These are phyloP conservation scores for Mycena belliarum DNA, from an alignment of 768 basidiomycete species.

Conservation along the genomic window DNA sequence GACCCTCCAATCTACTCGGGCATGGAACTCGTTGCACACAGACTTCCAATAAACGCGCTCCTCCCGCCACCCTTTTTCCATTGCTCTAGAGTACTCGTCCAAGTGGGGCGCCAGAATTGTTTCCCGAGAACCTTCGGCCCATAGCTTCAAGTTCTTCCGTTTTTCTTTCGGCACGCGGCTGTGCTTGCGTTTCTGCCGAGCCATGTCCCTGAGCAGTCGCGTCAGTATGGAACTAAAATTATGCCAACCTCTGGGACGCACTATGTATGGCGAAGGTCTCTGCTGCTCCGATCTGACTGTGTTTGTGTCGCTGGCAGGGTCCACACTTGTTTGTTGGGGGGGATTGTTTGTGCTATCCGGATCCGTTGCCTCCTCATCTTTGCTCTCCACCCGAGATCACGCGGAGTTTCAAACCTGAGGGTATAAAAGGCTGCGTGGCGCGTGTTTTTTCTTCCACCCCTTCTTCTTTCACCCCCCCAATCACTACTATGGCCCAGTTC, in stretches of 20 bases:
- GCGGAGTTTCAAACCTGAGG: background rate
- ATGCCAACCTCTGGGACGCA: no score
- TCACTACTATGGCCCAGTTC: background rate
- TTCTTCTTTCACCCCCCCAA: background rate
- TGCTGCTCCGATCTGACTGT: background rate
- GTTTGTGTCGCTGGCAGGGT: background rate
- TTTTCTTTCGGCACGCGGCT: background rate
- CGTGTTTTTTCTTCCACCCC: background rate
- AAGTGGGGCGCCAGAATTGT: background rate
- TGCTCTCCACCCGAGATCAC: background rate
- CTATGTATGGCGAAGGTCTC: no score
- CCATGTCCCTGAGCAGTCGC: background rate
- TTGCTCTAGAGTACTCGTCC: background rate
- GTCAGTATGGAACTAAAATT: no score
- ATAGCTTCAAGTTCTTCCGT: background rate
- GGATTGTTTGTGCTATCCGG: background rate
- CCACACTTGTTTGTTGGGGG: background rate
- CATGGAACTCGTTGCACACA: background rate
- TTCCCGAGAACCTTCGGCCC: background rate
- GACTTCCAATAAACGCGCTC: background rate
- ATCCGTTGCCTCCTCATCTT: background rate
- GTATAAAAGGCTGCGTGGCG: background rate
- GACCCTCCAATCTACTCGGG: background rate
- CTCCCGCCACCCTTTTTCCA: background rate
- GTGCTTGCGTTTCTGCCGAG: background rate